Base-by-base conservation (phyloP, 805 yeast genomes). In the Hanseniaspora occidentalis region DNA sequence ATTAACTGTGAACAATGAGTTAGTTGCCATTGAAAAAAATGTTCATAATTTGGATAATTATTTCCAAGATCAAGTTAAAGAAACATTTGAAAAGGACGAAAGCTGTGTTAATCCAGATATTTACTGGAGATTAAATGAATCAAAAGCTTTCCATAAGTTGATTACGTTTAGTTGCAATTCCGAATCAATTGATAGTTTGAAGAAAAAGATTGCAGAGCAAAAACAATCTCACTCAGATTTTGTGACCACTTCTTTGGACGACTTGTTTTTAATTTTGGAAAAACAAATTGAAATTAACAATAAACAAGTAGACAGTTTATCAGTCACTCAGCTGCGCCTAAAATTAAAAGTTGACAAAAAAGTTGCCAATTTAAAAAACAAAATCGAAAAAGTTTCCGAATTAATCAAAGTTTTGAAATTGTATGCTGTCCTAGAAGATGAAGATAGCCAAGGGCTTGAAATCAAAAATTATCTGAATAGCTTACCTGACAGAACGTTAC, bases 51-150 rank as follows among this genome's bases (percentile, higher is more conserved):
- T 64, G 13, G 51, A 53, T 5, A 29, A 22, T 0, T 58, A 62
- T 33, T 43, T 65, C n/a, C 37, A 43, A n/a, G 66, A 64, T 36
- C 68, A 65, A 37, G 37, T 55, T 18, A 46, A 48, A 3, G 29
- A 43, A 9, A 42, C 52, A 6, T 46, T 58, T 6, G 42, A 31
- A 6, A 61, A 65, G 36, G 50, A 64, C 2, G 47, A 44, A 6
- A 43, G 35, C 2, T 51, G 66, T 0, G 26, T 63, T 1, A 47
- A 50, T 13, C 45, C 51, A 37, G 43, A 54, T 13, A 54, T 58
- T 33, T 57, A 63, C 8, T 66, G 71, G 71, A 61, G 67, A 48
- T 41, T 66, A 17, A 39, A 54, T 11, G 44, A 42, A 13, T 19
- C 35, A 11, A 31, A 35, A 3, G 17, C 19, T 13, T 35, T 38